These are phyloP conservation scores for Salisapilia sapeloensis DNA, from an alignment of 352 stramenopile genomes.

Conservation along the genomic window DNA sequence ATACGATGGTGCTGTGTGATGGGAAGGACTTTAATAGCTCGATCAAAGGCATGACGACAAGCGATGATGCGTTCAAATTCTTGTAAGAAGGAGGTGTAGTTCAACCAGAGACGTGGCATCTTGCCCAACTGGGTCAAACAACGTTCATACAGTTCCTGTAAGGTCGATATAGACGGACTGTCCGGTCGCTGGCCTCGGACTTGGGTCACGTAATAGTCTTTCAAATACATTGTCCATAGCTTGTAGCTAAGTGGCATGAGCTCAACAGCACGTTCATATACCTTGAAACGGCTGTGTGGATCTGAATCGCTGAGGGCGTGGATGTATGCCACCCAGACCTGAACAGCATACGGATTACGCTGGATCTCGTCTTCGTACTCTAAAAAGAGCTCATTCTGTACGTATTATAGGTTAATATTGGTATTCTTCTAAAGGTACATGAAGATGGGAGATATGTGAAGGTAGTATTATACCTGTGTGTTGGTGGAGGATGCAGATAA, in stretches of 20 bases:
- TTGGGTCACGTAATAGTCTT: constrained; percentile 38
- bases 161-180: constrained; percentile 11
- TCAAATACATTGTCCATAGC: constrained; percentile 85
- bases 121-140: constrained; percentile 86
- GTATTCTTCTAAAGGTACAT: too few species aligned
- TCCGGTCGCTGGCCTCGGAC: constrained; percentile 59
- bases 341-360: constrained; percentile 69
- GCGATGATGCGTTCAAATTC: constrained; percentile 62
- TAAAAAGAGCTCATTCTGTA: constrained; percentile 6
- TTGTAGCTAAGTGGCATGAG: constrained; percentile 88
- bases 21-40: constrained; percentile 88
- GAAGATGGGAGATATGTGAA: too few species aligned
- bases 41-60: constrained; percentile 86
- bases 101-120: constrained; percentile 94
- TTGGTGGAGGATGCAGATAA: too few species aligned
- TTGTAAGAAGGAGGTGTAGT: constrained; percentile 72
- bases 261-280: constrained; percentile 82
- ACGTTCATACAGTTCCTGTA: constrained; percentile 70
- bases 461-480: too few species aligned
- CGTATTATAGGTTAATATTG: too few species aligned
- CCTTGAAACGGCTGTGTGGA: constrained; percentile 10
- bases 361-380: constrained; percentile 77
- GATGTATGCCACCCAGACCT: constrained; percentile 71
- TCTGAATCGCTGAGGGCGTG: constrained; percentile 4
- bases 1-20: constrained; percentile 96